Percentiles rank a stretch among this genome's conserved stretches.
Evolutionary conservation across 1,284 basidiomycete genomes (phyloP).

Genomic region (Xanthoconium separans): DNA sequence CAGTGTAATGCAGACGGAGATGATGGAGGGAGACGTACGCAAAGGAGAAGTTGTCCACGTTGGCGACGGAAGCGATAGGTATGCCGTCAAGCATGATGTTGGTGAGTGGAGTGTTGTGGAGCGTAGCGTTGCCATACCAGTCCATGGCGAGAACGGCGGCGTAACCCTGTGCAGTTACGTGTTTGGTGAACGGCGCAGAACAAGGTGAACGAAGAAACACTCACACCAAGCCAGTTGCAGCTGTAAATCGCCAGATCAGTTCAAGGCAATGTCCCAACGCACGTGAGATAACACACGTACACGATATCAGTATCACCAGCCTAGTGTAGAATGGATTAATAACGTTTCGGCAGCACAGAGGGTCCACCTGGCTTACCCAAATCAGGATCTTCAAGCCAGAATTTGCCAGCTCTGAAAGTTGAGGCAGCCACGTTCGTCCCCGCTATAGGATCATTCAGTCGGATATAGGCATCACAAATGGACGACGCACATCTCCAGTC

Average conservation of each 20-base stretch:
- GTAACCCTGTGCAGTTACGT: slow-evolving; percentile 36
- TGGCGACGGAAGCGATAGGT: slow-evolving; percentile 56
- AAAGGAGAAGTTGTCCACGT: slow-evolving; percentile 64
- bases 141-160: slow-evolving; percentile 57
- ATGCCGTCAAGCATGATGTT: slow-evolving; percentile 56
- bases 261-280: background rate
- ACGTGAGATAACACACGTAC: slow-evolving; percentile 32
- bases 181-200: background rate
- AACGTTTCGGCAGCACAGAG: background rate
- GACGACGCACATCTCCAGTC: no score
- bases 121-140: slow-evolving; percentile 54
- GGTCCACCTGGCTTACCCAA: no score
- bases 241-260: slow-evolving; percentile 28
- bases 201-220: background rate
- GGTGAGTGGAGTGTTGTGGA: slow-evolving; percentile 48
- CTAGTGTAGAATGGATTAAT: slow-evolving; percentile 29
- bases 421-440: no score
- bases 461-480: no score
- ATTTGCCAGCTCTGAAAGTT: no score
- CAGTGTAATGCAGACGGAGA: no score
- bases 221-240: slow-evolving; percentile 62
- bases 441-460: no score
- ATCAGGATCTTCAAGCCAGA: no score
- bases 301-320: slow-evolving; percentile 67
- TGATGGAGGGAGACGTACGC: slow-evolving; percentile 40